Evolutionary conservation across 129 eudicot species (phyloP), one percentile per base, ranked within the genome.

Genomic region (Flaveria ramosissima): DNA sequence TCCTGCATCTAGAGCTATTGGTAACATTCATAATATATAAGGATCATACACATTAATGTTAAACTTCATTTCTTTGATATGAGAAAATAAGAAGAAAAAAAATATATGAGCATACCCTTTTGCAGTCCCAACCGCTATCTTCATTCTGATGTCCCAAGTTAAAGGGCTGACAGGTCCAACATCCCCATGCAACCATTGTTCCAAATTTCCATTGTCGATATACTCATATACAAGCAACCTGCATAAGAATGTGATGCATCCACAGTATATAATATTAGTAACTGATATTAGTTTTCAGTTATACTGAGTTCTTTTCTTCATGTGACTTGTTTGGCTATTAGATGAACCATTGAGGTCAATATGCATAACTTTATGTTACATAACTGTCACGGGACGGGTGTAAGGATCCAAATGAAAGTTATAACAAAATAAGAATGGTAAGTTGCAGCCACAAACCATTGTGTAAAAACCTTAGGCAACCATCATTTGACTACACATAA

Each of bases 161-260:
- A 75, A 62, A 20, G 79, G 79, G 70, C 97, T 91, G 55, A 86
- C 77, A n/a, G 90, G 89, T 78, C 93, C 97, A 17, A 91, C 89
- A 51, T 91, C 96, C 36, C 98, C 97, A 68, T 93, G 98, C 72
- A 93, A 83, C 98, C 98, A 93, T 80, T 93, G 96, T 78, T 93
- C 98, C 88, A 93, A 74, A 84, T 93, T 93, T 81, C 98, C 98
- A 48, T 93, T 93, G 57, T 93, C 92, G 77, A 93, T 88, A 81
- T 84, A 93, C 81, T 93, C 98, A 32, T 91, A 93, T n/a, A 93
- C 96, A 5, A 93, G 98, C 88, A 91, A 39, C 92, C 98, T 93
- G 84, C 68, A 47, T 50, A 52, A 26, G 43, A 63, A 62, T 14
- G 67, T 9, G 27, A 30, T 52, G 41, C 26, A 76, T 23, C 71